phyloP scores from a whole-genome alignment of 768 basidiomycete genomes.

The Cantharellus cinnabarinus region DNA sequence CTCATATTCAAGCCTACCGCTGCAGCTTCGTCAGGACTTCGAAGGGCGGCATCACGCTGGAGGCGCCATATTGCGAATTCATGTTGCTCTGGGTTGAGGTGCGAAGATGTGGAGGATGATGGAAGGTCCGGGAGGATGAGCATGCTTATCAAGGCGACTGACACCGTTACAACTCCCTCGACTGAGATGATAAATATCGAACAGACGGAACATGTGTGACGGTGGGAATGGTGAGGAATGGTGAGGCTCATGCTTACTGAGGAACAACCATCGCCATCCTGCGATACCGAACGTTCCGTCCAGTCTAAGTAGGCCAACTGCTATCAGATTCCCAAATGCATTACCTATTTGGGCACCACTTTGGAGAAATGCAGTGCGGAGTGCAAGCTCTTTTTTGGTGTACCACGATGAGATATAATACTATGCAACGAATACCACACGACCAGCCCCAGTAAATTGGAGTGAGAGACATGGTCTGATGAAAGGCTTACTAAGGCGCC shows the following conservation, averaged over 20 bases:
- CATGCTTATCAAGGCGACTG: constrained; percentile 30
- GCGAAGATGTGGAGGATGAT: constrained; percentile 8
- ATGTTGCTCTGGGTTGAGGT: background rate
- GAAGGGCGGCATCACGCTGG: background rate
- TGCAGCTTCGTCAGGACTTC: no score
- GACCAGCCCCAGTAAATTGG: no score
- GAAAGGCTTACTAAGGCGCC: constrained; percentile 25
- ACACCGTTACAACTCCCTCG: background rate
- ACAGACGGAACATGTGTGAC: background rate
- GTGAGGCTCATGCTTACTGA: constrained; percentile 8
- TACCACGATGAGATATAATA: constrained; percentile 32
- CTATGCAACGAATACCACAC: constrained; percentile 16
- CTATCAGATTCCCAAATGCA: constrained; percentile 63
- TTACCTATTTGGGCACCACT: constrained; percentile 63
- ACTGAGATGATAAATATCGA: background rate
- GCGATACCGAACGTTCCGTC: constrained; percentile 39
- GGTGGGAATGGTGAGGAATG: no score
- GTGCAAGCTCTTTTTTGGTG: constrained; percentile 17
- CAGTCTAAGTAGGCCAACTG: constrained; percentile 60
- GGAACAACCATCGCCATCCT: constrained; percentile 45
- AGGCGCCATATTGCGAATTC: background rate
- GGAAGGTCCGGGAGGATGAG: constrained; percentile 63
- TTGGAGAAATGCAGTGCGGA: constrained; percentile 43
- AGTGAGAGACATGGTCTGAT: background rate
- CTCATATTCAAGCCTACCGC: no score